phyloP scores from a whole-genome alignment of 2,329 filamentous ascomycete species.

The Paecilomyces dactylethromorphus region DNA sequence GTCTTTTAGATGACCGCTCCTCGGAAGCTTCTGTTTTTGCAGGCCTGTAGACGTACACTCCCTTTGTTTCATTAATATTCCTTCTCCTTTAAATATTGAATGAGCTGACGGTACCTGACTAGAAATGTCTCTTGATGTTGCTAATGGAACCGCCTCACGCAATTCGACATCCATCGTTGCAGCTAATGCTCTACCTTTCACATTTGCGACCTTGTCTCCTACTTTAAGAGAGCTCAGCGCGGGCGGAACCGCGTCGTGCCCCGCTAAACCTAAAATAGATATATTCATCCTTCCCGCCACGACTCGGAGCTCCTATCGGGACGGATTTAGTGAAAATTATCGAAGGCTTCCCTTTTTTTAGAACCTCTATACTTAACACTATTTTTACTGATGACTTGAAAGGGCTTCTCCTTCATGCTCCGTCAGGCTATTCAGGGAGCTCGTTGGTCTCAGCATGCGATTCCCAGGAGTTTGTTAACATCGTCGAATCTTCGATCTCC shows the following conservation, averaged over 20 bases:
- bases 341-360: constrained; percentile 2
- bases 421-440: constrained; percentile 37
- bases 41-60: constrained; percentile 57
- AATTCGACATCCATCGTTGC: not conserved
- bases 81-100: not conserved
- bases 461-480: constrained; percentile 25
- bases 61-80: constrained; percentile 35
- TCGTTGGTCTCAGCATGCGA: constrained; percentile 38
- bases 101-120: not conserved
- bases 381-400: constrained; percentile 25
- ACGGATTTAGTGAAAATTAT: constrained; percentile 1
- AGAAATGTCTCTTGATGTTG: not conserved
- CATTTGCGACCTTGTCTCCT: not conserved
- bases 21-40: constrained; percentile 28
- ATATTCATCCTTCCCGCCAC: not conserved
- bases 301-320: constrained; percentile 12
- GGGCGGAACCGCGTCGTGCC: not conserved
- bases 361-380: not conserved
- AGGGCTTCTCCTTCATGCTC: constrained; percentile 32
- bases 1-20: constrained; percentile 50
- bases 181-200: not conserved
- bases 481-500: constrained; percentile 9
- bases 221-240: not conserved
- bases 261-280: not conserved
- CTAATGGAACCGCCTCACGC: not conserved